Percentiles rank a stretch among this genome's conserved stretches.
Evolutionary conservation across 805 yeast genomes (phyloP).

Genomic region (Metschnikowia gruessii): DNA sequence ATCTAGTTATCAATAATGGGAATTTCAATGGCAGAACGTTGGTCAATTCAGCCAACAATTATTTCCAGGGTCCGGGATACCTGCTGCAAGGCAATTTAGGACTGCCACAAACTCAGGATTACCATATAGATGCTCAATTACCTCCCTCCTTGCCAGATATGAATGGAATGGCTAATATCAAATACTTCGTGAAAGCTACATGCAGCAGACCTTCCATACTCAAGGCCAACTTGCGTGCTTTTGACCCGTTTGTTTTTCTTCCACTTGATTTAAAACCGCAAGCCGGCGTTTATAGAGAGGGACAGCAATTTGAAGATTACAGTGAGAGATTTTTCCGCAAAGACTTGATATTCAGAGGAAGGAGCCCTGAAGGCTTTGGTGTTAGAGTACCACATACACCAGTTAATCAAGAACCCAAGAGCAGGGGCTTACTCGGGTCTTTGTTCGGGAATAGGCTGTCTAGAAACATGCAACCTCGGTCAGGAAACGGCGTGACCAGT

Average conservation of each 20-base stretch:
- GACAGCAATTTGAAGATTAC: conserved; percentile 29
- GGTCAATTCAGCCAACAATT: conserved; percentile 19
- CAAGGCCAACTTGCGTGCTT: conserved; percentile 44
- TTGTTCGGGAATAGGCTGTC: conserved; percentile 10
- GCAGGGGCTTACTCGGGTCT: conserved; percentile 11
- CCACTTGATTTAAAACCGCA: conserved; percentile 43
- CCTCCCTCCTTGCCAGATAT: conserved; percentile 16
- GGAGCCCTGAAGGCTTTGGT: conserved; percentile 19
- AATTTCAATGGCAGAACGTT: conserved; percentile 18
- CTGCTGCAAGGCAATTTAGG: not conserved
- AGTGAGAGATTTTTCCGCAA: conserved; percentile 46
- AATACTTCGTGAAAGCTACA: conserved; percentile 60
- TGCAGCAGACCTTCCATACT: conserved; percentile 51
- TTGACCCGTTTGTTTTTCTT: conserved; percentile 50
- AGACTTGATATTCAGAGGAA: conserved; percentile 35
- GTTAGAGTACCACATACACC: conserved; percentile 8
- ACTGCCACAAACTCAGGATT: not conserved
- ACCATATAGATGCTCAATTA: conserved; percentile 14
- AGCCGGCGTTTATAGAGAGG: conserved; percentile 18
- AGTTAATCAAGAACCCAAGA: conserved; percentile 7
- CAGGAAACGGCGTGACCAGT: not conserved
- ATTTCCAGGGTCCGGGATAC: conserved; percentile 1
- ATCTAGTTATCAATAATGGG: conserved; percentile 34
- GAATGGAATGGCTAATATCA: conserved; percentile 36
- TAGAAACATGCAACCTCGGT: too few relatives aligned